Evolutionary conservation across 176 grass and related monocot genomes (phyloP), one percentile per base, ranked within the genome.

Genomic region (Thinopyrum elongatum): DNA sequence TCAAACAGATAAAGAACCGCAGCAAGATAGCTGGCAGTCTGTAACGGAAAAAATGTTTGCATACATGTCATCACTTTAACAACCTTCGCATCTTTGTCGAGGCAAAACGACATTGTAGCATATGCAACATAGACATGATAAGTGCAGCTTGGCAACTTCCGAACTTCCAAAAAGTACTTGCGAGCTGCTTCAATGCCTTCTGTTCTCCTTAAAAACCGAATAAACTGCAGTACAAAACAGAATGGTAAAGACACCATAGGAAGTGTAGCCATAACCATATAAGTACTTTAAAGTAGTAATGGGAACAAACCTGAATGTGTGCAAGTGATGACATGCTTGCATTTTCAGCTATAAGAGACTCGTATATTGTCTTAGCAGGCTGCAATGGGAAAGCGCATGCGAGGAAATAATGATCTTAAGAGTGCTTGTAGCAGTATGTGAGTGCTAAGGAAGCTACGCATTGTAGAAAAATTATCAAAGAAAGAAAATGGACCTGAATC

Each of bases 11-110:
- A 79, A 23, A 70, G 8, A 61, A 86, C 25, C 13, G 5, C 30
- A 41, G 27, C 34, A 72, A 49, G 42, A 65, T 69, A 33, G 16
- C 68, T 59, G 41, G 19, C 31, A 55, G 34, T 77, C 19, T 23
- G 17, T 73, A 83, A 49, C 28, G 19, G 33, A 26, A 66, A 77
- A 74, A 79, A 44, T 28, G 76, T 29, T 39, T 62, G 55, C 25
- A 78, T 30, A 82, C 22, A 82, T 82, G 68, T 5, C 74, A 74
- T 59, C n/a, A 89, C 4, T 82, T 76, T 72, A 74, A 84, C 41
- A 89, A 98, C 93, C 96, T 98, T 98, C 15, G 90, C 68, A 85
- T 98, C 93, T 82, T 98, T 98, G 92, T 98, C 93, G 17, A 98
- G 42, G 82, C 93, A 94, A 90, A 95, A 98, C 61, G 88, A 92